These are phyloP conservation scores for Thalassiosira profunda DNA, from an alignment of 108 stramenopile genomes.

Conservation along the genomic window DNA sequence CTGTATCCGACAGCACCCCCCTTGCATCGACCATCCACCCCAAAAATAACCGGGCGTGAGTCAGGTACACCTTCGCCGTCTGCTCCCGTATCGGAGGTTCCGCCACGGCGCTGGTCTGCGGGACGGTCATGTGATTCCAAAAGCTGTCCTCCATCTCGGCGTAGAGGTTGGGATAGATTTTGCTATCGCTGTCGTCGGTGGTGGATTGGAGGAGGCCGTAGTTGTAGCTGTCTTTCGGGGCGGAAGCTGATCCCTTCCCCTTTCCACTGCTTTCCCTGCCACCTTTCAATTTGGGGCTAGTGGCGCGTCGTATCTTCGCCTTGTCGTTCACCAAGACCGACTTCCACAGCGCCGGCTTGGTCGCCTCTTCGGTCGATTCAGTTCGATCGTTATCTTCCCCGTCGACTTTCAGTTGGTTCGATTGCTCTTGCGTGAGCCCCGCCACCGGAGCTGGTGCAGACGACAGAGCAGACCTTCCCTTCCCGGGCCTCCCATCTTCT, in stretches of 20 bases:
- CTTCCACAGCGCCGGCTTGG: slow-evolving; percentile 37
- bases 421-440: neutral
- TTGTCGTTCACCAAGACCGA: slow-evolving; percentile 70
- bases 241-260: too few species aligned
- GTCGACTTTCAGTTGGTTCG: neutral
- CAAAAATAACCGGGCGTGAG: slow-evolving; percentile 78
- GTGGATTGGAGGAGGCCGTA: slow-evolving; percentile 59
- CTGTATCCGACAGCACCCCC: neutral
- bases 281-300: neutral
- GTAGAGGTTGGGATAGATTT: slow-evolving; percentile 50
- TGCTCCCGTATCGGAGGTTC: slow-evolving; percentile 74
- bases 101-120: slow-evolving; percentile 51
- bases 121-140: slow-evolving; percentile 79
- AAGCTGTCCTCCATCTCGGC: slow-evolving; percentile 59
- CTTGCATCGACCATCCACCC: slow-evolving; percentile 63
- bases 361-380: neutral
- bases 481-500: too few species aligned
- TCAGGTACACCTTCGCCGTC: slow-evolving; percentile 81
- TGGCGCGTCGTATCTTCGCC: slow-evolving; percentile 49
- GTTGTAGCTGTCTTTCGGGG: slow-evolving; percentile 35
- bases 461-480: too few species aligned
- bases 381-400: neutral
- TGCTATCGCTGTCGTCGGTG: slow-evolving; percentile 22
- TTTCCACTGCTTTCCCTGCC: neutral
- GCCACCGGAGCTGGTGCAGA: too few species aligned